Percentiles rank a stretch among this genome's conserved stretches.
Conservation (phyloP, 306 rosid genomes). For the Pachyrhizus erosus region DNA sequence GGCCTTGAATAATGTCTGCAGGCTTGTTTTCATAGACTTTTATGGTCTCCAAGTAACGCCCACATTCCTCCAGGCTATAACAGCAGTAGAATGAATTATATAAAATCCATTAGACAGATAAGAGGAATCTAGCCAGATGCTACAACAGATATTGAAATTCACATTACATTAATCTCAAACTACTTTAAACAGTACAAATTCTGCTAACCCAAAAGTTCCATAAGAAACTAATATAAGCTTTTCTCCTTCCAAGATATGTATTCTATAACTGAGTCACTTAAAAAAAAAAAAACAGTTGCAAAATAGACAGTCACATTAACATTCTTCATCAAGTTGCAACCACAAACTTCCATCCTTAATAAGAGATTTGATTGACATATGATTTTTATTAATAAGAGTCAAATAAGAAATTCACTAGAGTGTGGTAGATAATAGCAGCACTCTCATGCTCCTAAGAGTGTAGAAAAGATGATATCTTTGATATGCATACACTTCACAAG, state of each 20-base stretch:
- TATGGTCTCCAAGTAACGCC: constrained; percentile 94
- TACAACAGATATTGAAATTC: constrained; percentile 32
- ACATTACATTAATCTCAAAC: constrained; percentile 12
- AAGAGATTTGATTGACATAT: constrained; percentile 18
- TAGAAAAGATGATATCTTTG: constrained; percentile 27
- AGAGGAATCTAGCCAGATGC: constrained; percentile 34
- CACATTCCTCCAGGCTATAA: constrained; percentile 93
- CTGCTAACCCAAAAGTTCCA: constrained; percentile 10
- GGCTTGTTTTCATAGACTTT: constrained; percentile 97
- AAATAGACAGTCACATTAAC: neutral
- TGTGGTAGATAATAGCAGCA: constrained; percentile 25
- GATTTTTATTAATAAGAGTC: constrained; percentile 15
- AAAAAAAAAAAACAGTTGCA: neutral
- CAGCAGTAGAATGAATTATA: constrained; percentile 34
- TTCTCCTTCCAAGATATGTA: constrained; percentile 20
- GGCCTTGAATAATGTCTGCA: constrained; percentile 98
- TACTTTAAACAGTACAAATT: constrained; percentile 1
- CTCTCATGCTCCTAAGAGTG: constrained; percentile 1
- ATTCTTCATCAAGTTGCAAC: constrained; percentile 17
- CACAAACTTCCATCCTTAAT: constrained; percentile 8
- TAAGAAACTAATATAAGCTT: neutral
- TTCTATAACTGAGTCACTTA: constrained; percentile 10
- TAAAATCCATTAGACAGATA: constrained; percentile 34
- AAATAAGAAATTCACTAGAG: neutral
- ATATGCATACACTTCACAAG: constrained; percentile 19